These are phyloP conservation scores for Scenedesmus sp. DNA, from an alignment of 163 green algal genomes.

Conservation along the genomic window DNA sequence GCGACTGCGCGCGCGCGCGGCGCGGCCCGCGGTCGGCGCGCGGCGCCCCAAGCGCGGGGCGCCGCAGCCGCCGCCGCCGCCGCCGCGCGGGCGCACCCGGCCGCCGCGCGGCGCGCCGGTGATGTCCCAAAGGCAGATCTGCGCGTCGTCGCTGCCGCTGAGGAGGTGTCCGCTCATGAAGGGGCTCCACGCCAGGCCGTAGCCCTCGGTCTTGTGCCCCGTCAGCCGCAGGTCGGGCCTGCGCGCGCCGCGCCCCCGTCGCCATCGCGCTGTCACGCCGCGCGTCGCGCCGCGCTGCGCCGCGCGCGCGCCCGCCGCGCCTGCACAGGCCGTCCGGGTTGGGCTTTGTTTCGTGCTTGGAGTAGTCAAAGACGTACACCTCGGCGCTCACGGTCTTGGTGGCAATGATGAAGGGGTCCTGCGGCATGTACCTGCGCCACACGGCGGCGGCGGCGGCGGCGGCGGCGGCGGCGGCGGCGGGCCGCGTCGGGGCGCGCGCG, in stretches of 20 bases:
- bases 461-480: background rate
- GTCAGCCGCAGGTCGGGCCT: conserved; percentile 87
- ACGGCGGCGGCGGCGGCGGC: background rate
- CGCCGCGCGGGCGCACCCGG: conserved; percentile 33
- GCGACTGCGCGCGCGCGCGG: conserved; percentile 46
- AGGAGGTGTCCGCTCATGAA: conserved; percentile 82
- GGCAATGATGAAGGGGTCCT: conserved; percentile 96
- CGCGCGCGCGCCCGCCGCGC: too few species aligned
- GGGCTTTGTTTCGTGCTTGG: conserved; percentile 95
- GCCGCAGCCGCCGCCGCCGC: too few species aligned
- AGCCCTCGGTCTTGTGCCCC: conserved; percentile 96
- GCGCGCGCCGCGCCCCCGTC: too few species aligned
- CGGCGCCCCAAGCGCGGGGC: too few species aligned
- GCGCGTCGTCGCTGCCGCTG: conserved; percentile 93
- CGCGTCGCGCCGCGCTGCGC: too few species aligned
- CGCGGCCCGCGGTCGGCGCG: too few species aligned
- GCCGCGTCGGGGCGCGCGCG: background rate
- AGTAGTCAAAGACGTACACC: conserved; percentile 95
- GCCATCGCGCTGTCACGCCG: too few species aligned
- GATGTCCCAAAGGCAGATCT: conserved; percentile 99
- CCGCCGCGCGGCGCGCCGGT: conserved; percentile 55
- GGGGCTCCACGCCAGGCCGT: conserved; percentile 96
- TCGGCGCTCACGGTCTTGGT: conserved; percentile 97
- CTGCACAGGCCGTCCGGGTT: conserved; percentile 84
- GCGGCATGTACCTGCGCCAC: conserved; percentile 65